Evolutionary conservation across 345 rosid species (phyloP), one percentile per base, ranked within the genome.

Genomic region (Eucalyptus pauciflora): DNA sequence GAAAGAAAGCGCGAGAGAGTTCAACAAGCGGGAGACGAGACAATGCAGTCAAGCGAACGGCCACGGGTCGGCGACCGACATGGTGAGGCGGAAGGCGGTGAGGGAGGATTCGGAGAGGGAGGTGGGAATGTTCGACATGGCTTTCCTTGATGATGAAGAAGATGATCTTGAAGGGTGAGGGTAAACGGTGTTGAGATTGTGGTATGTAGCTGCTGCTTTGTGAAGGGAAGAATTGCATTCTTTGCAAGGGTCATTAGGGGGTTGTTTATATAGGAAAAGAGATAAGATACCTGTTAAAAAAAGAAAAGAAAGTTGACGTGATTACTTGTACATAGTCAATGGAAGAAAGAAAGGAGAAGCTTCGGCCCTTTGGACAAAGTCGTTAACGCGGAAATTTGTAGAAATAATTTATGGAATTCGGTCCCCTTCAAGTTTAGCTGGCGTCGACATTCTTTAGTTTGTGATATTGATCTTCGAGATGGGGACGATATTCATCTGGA

Each of bases 51-150:
- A 93, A 29, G 94, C 92, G 88, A 93, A 95, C 11, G 95, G 95
- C 96, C 96, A 95, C 13, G 93, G 94, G 67, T 94, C 93, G 37
- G 95, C 94, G 11, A 88, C 71, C 87, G 94, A 95, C 94, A 95
- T 94, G 90, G 83, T 85, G 56, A 91, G 89, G 60, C 94, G 92
- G 80, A 85, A 91, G 89, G 87, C 22, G 14, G 86, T 45, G 54
- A 54, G 79, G 50, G 37, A 56, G 67, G 46, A 41, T 7, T 43
- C 89, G 43, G 86, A 54, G 52, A 88, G 43, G 31, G 89, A 67
- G 56, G 50, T 29, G 89, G 89, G 89, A 24, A 88, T 50, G n/a
- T 88, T 88, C 37, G 89, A 87, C 89, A 87, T 87, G 83, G 83
- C 83, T 76, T 76, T 37, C 29, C 24, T 76, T 76, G 31, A 33